Evolutionary conservation across 345 rosid species (phyloP), one percentile per base, ranked within the genome.

Genomic region (Toxicodendron radicans): DNA sequence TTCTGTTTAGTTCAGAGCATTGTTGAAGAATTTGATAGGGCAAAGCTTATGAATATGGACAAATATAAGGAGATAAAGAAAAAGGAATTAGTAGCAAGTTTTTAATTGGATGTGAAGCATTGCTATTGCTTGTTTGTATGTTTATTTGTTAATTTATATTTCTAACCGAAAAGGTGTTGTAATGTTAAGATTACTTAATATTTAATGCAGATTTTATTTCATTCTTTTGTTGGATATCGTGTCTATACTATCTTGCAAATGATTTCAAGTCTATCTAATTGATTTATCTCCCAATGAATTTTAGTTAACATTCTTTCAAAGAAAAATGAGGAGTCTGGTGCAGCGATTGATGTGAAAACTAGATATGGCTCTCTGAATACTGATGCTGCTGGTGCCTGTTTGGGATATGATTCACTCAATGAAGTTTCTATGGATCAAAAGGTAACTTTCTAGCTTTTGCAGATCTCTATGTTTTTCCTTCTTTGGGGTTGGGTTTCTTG

Each of bases 281-380:
- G 12, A 60, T 27, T 51, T 33, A 43, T 82, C 70, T 38, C 57
- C n/a, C 33, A 23, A 27, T 58, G 73, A 78, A 65, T 73, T 79
- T 58, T 81, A 80, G 85, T 72, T 72, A 79, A 68, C 24, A 53
- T 64, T 45, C 74, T 78, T 75, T 80, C 77, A 23, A 87, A 80
- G 88, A 83, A 87, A 80, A 78, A 72, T 54, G 70, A 32, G 51
- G 82, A 81, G 75, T 53, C 78, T 75, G 75, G 76, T 59, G 75
- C 66, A 4, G 74, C 76, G 62, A 78, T 81, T 48, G 69, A 81
- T 66, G 54, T 76, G 68, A 79, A 75, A 72, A 73, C 73, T 59
- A 76, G 73, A 58, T 70, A 68, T 75, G 51, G 66, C 67, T 54
- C 61, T 30, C 70, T 9, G 77, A 63, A 76, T 64, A 73, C 79